Conservation (phyloP, 2,329 filamentous ascomycete genomes). For the Niveomyces coronatus region DNA sequence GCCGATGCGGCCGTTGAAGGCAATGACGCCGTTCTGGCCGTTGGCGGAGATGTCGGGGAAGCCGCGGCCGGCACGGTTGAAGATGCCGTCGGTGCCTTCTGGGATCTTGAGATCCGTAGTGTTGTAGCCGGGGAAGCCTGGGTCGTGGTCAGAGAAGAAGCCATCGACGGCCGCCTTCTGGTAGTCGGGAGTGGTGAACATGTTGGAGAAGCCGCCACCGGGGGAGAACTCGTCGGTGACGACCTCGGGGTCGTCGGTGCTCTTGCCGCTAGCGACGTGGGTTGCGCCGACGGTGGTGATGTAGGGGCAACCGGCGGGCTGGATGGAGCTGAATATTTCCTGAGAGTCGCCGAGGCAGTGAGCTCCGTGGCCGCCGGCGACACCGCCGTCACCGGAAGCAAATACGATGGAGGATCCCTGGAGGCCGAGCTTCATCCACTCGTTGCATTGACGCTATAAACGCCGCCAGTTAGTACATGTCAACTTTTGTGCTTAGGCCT, state of each 20-base stretch:
- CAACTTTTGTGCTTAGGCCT: not conserved
- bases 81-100: conserved; percentile 20
- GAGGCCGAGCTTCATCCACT: conserved; percentile 36
- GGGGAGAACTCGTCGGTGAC: conserved; percentile 31
- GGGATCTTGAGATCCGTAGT: conserved; percentile 26
- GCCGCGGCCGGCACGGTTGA: conserved; percentile 31
- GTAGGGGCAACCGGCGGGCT: conserved; percentile 30
- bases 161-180: conserved; percentile 29
- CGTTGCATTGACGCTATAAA: conserved; percentile 26
- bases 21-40: conserved; percentile 33
- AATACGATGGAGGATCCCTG: conserved; percentile 32
- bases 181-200: conserved; percentile 35
- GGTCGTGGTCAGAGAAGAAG: conserved; percentile 27
- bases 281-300: conserved; percentile 41
- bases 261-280: conserved; percentile 28
- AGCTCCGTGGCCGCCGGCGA: conserved; percentile 16
- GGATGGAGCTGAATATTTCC: conserved; percentile 23
- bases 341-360: conserved; percentile 8
- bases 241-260: conserved; percentile 33
- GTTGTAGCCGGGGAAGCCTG: conserved; percentile 20
- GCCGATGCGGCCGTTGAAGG: conserved; percentile 20
- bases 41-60: conserved; percentile 32
- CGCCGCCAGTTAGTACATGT: conserved; percentile 3
- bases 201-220: conserved; percentile 23
- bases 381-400: conserved; percentile 29